A percentile compares a stretch with the other conserved stretches of the same genome.
Conservation (phyloP, 129 eudicot genomes). For the Sambucus nigra region DNA sequence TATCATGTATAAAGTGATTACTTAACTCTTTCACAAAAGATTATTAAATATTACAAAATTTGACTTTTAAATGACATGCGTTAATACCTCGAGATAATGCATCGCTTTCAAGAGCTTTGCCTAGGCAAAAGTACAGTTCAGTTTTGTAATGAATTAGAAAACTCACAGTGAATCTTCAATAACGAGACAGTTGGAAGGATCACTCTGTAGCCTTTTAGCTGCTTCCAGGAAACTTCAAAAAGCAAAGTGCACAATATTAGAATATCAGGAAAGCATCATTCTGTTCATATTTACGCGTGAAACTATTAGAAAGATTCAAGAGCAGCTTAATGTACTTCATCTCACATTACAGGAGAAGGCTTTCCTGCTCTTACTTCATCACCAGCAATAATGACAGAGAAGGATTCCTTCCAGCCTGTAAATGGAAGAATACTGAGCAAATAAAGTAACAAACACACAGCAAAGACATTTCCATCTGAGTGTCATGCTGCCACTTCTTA, state of each 20-base stretch:
- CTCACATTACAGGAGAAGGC: slow-evolving; percentile 98
- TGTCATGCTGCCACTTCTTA: no score
- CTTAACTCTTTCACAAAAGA: neutral
- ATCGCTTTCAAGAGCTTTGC: no score
- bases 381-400: slow-evolving; percentile 61
- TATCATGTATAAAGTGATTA: no score
- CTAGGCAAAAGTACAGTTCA: no score
- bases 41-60: neutral
- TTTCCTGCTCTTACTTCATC: slow-evolving; percentile 80
- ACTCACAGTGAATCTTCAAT: slow-evolving; percentile 93
- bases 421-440: no score
- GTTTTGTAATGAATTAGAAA: slow-evolving; percentile 6
- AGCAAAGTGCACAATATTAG: slow-evolving; percentile 14
- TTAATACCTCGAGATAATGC: neutral
- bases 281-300: slow-evolving; percentile 5
- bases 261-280: neutral
- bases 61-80: no score
- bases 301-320: neutral
- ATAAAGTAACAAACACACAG: no score
- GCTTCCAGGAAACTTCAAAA: slow-evolving; percentile 81
- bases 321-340: slow-evolving; percentile 5
- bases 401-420: slow-evolving; percentile 85
- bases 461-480: no score
- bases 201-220: slow-evolving; percentile 56
- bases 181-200: slow-evolving; percentile 74